Conservation (phyloP, 805 yeast species). For the Candida alai region DNA sequence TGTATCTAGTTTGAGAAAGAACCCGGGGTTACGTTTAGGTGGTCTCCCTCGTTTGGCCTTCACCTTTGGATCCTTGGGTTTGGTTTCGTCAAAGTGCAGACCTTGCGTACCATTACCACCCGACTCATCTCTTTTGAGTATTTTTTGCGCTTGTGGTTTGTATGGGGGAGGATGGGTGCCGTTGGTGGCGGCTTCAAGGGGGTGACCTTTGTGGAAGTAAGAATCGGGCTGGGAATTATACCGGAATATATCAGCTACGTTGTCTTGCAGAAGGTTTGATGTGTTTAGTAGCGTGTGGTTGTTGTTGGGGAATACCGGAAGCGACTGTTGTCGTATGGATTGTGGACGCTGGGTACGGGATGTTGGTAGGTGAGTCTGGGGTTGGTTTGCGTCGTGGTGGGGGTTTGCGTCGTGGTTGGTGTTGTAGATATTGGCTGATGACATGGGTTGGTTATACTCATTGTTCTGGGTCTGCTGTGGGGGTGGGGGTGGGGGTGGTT, state of each 20-base stretch:
- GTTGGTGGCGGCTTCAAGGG: neutral
- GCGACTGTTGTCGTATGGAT: slow-evolving; percentile 2
- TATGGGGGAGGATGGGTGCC: neutral
- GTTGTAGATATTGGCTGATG: neutral
- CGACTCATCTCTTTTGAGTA: too few relatives aligned
- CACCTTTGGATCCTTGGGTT: slow-evolving; percentile 3
- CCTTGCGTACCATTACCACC: neutral
- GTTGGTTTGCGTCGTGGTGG: neutral
- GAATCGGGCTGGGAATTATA: too few relatives aligned
- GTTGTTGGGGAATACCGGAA: slow-evolving; percentile 1
- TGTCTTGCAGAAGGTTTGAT: too few relatives aligned
- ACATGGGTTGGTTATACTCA: neutral
- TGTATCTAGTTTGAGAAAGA: slow-evolving; percentile 24
- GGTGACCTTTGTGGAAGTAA: neutral
- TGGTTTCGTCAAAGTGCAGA: neutral
- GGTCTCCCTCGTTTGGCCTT: slow-evolving; percentile 10
- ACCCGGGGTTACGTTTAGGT: slow-evolving; percentile 20
- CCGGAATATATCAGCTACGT: too few relatives aligned
- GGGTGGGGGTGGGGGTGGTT: slow-evolving; percentile 1
- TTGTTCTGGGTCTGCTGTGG: slow-evolving; percentile 3
- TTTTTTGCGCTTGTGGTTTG: neutral
- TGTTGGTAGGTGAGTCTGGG: neutral
- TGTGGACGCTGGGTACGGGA: slow-evolving; percentile 1
- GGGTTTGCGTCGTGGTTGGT: neutral
- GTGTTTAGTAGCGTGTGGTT: too few relatives aligned